Base-by-base conservation (phyloP, 768 basidiomycete species). In the Agaricus sinodeliciosus region DNA sequence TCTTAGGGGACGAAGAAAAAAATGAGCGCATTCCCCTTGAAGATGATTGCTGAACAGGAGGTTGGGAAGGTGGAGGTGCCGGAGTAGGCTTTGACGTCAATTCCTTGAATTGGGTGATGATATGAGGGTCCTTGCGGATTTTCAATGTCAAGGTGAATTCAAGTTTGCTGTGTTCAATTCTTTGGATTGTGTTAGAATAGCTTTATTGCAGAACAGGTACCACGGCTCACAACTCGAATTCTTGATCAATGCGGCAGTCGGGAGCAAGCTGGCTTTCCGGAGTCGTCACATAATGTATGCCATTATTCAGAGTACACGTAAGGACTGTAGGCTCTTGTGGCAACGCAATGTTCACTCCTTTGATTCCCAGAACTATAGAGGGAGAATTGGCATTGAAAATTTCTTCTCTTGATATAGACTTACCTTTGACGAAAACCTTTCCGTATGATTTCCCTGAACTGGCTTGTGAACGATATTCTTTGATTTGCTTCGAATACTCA, bases 401-500 rank as follows among this genome's bases (percentile, higher is more conserved):
- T 48, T 18, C 27, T 39, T 26, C 3, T n/a, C n/a, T 22, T 3
- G 26, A 8, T 16, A 7, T 54, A 35, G 16, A 31, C 76, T 54
- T 55, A 85, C 94, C 90, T 77, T 87, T 88, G 48, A 98, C 90
- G 60, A 98, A 98, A 19, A 97, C 88, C 60, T 96, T 97, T 43
- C 93, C 94, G 51, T 87, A 83, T 0, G 85, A 79, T 61, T 92
- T 94, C 39, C 85, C 86, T 11, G 79, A 72, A 55, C 85, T 86
- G 39, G 90, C 86, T 66, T 87, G 83, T 0, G 81, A 77, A 15
- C 84, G 81, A 55, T 84, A 86, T 67, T 91, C 88, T 61, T 78
- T 81, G 57, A 97, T 88, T 65, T 94, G 89, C 61, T 90, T 89
- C 27, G 92, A 83, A 66, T 94, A 92, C 70, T 98, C 92, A 65